These are phyloP conservation scores for Imleria badia DNA, from an alignment of 768 basidiomycete species.

Conservation along the genomic window DNA sequence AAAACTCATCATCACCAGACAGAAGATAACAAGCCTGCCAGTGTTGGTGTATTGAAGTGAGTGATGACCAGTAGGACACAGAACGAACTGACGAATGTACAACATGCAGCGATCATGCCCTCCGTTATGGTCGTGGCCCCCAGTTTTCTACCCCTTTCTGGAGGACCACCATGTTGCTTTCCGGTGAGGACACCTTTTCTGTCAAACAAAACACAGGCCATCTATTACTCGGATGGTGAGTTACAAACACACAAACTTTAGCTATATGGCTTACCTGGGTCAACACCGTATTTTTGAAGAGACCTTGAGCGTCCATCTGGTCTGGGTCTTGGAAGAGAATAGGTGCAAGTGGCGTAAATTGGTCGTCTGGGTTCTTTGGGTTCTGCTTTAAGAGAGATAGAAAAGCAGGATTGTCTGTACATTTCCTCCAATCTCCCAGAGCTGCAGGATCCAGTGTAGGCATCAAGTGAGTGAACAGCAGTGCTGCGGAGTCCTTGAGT, in stretches of 20 bases:
- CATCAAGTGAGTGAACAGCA: not conserved
- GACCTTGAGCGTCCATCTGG: not conserved
- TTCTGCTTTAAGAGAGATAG: not conserved
- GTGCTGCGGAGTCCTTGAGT: not conserved
- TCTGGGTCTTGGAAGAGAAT: not conserved
- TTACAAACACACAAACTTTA: not conserved
- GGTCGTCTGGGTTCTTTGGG: not conserved
- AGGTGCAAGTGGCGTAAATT: not conserved
- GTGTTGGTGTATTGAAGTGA: not conserved
- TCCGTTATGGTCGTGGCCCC: not conserved
- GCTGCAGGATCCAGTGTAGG: not conserved
- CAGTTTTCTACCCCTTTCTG: not conserved
- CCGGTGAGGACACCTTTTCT: not conserved
- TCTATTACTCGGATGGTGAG: not conserved
- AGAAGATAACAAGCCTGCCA: not conserved
- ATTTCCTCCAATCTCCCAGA: not conserved
- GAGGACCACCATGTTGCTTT: not conserved
- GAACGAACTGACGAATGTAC: not conserved
- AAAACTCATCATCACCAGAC: not conserved
- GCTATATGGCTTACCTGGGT: not conserved
- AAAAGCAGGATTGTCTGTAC: not conserved
- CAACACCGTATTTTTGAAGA: not conserved
- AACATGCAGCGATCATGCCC: not conserved
- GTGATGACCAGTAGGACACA: not conserved
- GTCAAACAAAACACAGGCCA: not conserved